These are phyloP conservation scores for Phanerochaete sordida DNA, from an alignment of 768 basidiomycete genomes.

Conservation along the genomic window DNA sequence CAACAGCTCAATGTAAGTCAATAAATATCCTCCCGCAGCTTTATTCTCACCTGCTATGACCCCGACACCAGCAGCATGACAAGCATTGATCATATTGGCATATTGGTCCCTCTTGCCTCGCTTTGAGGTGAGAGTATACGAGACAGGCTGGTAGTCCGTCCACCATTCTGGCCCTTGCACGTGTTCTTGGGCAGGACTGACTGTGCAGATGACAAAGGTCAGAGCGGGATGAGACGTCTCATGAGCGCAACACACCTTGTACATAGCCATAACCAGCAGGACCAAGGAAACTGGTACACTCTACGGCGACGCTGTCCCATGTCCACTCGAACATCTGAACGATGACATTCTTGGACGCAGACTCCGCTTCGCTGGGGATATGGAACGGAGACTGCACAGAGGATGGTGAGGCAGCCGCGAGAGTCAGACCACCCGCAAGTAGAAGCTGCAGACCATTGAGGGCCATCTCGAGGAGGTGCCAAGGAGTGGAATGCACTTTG, in stretches of 20 bases:
- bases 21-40: neutral
- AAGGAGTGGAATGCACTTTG: no score
- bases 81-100: constrained; percentile 35
- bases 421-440: no score
- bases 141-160: constrained; percentile 72
- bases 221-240: no score
- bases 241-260: no score
- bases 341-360: constrained; percentile 48
- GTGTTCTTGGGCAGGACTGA: constrained; percentile 56
- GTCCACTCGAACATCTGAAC: constrained; percentile 72
- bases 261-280: constrained; percentile 70
- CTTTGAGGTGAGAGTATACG: constrained; percentile 63
- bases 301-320: constrained; percentile 49
- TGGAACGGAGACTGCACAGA: no score
- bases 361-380: no score
- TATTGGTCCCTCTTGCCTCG: constrained; percentile 56
- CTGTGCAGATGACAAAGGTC: no score
- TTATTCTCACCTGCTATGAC: constrained; percentile 33
- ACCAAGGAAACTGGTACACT: constrained; percentile 64
- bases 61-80: constrained; percentile 36
- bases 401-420: no score
- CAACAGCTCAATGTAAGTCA: neutral
- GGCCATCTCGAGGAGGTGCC: no score
- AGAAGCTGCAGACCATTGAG: no score
- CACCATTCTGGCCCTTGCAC: constrained; percentile 61